Evolutionary conservation across 805 yeast species (phyloP), one percentile per base, ranked within the genome.

Genomic region (Metschnikowia continentalis): DNA sequence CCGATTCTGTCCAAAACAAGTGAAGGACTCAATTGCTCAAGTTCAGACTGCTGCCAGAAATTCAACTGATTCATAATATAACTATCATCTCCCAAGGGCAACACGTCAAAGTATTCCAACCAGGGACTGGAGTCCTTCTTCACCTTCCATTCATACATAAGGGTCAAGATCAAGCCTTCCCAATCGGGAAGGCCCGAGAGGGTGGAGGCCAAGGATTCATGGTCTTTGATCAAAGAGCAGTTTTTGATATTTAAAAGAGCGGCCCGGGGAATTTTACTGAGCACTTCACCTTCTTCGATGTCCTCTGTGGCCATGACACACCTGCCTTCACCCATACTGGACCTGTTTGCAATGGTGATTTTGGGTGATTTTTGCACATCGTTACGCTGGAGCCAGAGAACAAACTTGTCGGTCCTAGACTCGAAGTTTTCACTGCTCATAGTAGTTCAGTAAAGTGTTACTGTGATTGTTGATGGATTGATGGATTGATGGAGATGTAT

Each of bases 31-130:
- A 92, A 72, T 1, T 55, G 51, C 3, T 70, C 54, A 37, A 87
- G 61, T 51, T 92, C 94, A 0, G 74, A 75, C 0, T 80, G 81
- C 1, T 55, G 54, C 98, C 99, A 92, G 61, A 82, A 89, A 82
- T 90, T 87, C 51, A 90, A 77, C 35, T 84, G 84, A 60, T 83
- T 77, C 66, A 86, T 81, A 14, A 61, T 54, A 52, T 71, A 62
- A 43, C 60, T 56, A 5, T 30, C 23, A 45, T 67, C 71, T 19
- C 46, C 46, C 15, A 71, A 49, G 0, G 98, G 98, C 38, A 92
- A 72, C 0, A 91, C 80, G 19, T 79, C 70, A 51, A 90, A 81
- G 65, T 92, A 92, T 1, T 82, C 76, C 47, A 63, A 65, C 96
- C 97, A 92, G 32, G 67, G 70, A 38, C 88, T 80, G 3, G 68